Evolutionary conservation across 2,329 filamentous ascomycete genomes (phyloP).

Genomic region (Penicillium sp.): DNA sequence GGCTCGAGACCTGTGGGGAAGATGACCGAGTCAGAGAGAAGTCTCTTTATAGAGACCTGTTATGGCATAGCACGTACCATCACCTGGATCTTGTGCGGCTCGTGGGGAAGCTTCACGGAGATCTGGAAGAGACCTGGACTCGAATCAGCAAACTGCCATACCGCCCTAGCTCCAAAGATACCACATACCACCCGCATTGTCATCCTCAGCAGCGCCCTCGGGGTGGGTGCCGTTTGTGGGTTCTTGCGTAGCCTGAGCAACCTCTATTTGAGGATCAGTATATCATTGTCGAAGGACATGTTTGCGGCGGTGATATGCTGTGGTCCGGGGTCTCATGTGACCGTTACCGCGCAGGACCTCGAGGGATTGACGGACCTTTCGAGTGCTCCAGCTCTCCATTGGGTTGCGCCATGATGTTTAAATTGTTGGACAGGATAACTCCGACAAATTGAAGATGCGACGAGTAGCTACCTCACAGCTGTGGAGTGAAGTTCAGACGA

Average conservation of each 20-base stretch:
- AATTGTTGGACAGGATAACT: conserved; percentile 26
- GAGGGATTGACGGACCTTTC: conserved; percentile 41
- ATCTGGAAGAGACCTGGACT: conserved; percentile 67
- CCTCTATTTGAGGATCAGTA: conserved; percentile 36
- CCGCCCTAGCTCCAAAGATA: background rate
- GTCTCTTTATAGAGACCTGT: conserved; percentile 17
- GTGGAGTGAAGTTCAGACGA: conserved; percentile 25
- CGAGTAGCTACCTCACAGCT: conserved; percentile 31
- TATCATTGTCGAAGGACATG: background rate
- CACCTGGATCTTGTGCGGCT: conserved; percentile 78
- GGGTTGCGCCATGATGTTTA: conserved; percentile 46
- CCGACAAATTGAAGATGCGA: conserved; percentile 28
- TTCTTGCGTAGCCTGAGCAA: conserved; percentile 38
- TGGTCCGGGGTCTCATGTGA: conserved; percentile 21
- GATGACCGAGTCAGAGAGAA: conserved; percentile 33
- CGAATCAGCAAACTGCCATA: conserved; percentile 22
- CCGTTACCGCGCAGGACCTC: conserved; percentile 7
- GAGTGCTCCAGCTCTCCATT: conserved; percentile 49
- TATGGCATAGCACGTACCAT: conserved; percentile 66
- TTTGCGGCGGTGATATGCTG: conserved; percentile 16
- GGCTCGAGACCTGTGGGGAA: conserved; percentile 73
- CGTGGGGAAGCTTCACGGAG: conserved; percentile 80
- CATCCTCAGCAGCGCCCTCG: conserved; percentile 44
- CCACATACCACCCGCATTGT: conserved; percentile 45
- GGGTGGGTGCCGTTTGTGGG: conserved; percentile 43